phyloP scores from a whole-genome alignment of 768 basidiomycete species.

The Podaxis sp. region DNA sequence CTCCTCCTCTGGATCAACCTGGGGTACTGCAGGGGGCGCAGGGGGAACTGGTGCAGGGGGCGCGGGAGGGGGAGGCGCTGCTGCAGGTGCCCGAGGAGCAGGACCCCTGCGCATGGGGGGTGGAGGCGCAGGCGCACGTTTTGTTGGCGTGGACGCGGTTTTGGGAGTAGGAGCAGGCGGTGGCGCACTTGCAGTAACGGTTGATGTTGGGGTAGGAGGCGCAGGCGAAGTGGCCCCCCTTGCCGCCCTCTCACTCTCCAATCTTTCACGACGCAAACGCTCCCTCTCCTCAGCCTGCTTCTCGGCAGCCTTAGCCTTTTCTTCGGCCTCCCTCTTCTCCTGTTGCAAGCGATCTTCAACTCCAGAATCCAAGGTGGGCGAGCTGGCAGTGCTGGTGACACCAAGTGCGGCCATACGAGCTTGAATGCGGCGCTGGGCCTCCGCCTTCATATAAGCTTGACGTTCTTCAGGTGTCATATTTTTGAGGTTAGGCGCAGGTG shows the following conservation, averaged over 20 bases:
- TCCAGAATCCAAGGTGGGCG: constrained; percentile 59
- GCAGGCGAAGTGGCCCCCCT: constrained; percentile 37
- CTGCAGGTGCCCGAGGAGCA: constrained; percentile 38
- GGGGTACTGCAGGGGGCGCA: constrained; percentile 30
- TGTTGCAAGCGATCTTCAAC: constrained; percentile 83
- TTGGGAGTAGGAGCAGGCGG: constrained; percentile 24
- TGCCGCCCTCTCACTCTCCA: constrained; percentile 72
- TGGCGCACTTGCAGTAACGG: constrained; percentile 27
- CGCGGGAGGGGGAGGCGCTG: constrained; percentile 36
- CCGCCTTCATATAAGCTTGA: constrained; percentile 68
- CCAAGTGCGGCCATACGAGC: constrained; percentile 87
- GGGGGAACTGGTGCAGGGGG: constrained; percentile 22
- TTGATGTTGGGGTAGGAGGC: constrained; percentile 30
- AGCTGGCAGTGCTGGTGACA: constrained; percentile 48
- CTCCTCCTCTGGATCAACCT: constrained; percentile 78
- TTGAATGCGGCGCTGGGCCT: constrained; percentile 80
- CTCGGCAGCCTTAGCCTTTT: constrained; percentile 77
- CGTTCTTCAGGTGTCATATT: constrained; percentile 87
- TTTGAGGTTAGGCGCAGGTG: constrained; percentile 61
- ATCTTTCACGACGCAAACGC: constrained; percentile 61
- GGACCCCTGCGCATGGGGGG: constrained; percentile 33
- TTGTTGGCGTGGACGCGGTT: constrained; percentile 14
- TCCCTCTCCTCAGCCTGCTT: constrained; percentile 80
- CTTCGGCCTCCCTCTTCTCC: constrained; percentile 91
- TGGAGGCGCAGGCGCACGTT: constrained; percentile 20